Evolutionary conservation across 495 filamentous ascomycete genomes (phyloP).

Genomic region (Aspergillus kassunensis): DNA sequence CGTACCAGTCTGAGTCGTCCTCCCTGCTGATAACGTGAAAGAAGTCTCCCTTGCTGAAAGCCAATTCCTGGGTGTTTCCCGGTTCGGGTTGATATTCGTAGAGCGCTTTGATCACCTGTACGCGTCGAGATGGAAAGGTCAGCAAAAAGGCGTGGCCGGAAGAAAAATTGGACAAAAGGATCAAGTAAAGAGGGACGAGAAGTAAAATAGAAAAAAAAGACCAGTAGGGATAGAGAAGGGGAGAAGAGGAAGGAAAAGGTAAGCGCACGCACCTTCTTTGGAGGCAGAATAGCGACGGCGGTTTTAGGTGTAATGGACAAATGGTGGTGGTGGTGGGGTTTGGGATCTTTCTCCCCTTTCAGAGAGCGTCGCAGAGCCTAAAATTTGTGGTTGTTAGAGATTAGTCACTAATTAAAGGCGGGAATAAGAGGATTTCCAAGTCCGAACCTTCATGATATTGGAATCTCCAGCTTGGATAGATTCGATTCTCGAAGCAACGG

Average conservation of each 20-base stretch:
- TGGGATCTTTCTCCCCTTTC: slow-evolving; percentile 77
- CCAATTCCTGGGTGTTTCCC: slow-evolving; percentile 66
- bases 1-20: slow-evolving; percentile 94
- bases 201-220: not conserved
- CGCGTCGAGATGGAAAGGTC: slow-evolving; percentile 17
- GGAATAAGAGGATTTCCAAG: slow-evolving; percentile 5
- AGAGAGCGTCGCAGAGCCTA: slow-evolving; percentile 81
- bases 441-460: slow-evolving; percentile 24
- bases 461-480: not conserved
- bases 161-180: slow-evolving; percentile 1
- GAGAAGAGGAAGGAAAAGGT: slow-evolving; percentile 9
- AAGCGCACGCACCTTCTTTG: slow-evolving; percentile 75
- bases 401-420: slow-evolving; percentile 13
- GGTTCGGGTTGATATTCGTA: slow-evolving; percentile 83
- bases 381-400: slow-evolving; percentile 8
- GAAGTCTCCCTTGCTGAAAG: slow-evolving; percentile 92
- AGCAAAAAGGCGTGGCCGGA: slow-evolving; percentile 10
- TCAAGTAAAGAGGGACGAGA: slow-evolving; percentile 7
- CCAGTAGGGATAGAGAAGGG: too few species aligned
- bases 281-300: slow-evolving; percentile 90
- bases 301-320: slow-evolving; percentile 89
- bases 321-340: slow-evolving; percentile 64
- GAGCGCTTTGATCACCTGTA: slow-evolving; percentile 90
- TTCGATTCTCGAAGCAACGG: not conserved
- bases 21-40: slow-evolving; percentile 98